These are phyloP conservation scores for Flaveria sonorensis DNA, from an alignment of 129 eudicot genomes.

Conservation along the genomic window DNA sequence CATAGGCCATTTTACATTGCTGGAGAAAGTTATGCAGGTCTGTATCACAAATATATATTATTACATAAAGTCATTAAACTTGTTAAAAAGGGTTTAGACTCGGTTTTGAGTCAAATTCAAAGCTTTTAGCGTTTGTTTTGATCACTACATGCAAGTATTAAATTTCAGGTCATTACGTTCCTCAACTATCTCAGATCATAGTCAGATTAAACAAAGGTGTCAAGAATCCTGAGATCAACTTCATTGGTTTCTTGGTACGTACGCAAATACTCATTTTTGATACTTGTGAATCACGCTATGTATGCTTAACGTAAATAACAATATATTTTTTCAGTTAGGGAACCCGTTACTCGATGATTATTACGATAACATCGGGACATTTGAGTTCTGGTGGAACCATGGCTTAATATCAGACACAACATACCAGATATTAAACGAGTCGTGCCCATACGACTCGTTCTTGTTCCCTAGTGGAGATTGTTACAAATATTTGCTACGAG, in stretches of 20 bases:
- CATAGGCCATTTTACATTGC: constrained; percentile 63
- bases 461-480: constrained; percentile 53
- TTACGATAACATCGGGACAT: constrained; percentile 57
- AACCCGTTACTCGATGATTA: constrained; percentile 64
- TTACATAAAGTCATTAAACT: too few species aligned
- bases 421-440: constrained; percentile 49
- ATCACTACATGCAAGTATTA: not conserved
- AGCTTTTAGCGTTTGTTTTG: not conserved
- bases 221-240: constrained; percentile 52
- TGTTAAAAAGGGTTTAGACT: too few species aligned
- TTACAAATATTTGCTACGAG: constrained; percentile 45
- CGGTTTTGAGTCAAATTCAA: too few species aligned
- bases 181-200: constrained; percentile 57
- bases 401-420: constrained; percentile 61
- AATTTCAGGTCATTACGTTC: constrained; percentile 62
- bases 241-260: constrained; percentile 67
- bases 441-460: constrained; percentile 60
- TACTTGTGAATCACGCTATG: not conserved
- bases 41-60: constrained; percentile 3
- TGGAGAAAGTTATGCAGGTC: constrained; percentile 82
- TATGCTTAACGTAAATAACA: not conserved
- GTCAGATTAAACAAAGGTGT: constrained; percentile 49
- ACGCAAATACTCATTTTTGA: not conserved
- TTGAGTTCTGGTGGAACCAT: constrained; percentile 74
- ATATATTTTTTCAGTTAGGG: constrained; percentile 45